Evolutionary conservation across 2,329 filamentous ascomycete species (phyloP).

Genomic region (Trichophyton rubrum): DNA sequence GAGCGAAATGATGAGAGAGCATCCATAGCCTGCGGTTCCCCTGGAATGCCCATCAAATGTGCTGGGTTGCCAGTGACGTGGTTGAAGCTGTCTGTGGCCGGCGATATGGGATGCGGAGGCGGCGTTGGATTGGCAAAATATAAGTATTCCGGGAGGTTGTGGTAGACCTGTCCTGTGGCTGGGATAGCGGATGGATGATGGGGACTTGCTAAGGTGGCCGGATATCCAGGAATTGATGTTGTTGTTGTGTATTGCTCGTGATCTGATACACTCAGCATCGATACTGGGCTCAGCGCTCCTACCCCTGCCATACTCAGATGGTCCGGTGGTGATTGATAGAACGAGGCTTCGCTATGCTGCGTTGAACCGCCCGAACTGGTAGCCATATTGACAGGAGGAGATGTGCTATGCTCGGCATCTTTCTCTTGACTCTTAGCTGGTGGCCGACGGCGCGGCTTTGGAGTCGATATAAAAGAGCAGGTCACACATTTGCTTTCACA

Average conservation of each 20-base stretch:
- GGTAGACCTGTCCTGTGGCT: not conserved
- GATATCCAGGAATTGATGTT: not conserved
- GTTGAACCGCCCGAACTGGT: not conserved
- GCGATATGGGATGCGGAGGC: not conserved
- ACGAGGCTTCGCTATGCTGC: not conserved
- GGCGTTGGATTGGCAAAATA: not conserved
- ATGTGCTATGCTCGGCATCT: not conserved
- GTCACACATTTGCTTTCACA: slow-evolving; percentile 1
- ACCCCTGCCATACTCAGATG: not conserved
- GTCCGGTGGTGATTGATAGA: not conserved
- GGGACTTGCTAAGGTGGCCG: not conserved
- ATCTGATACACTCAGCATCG: slow-evolving; percentile 2
- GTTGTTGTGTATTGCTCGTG: not conserved
- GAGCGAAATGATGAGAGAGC: slow-evolving; percentile 38
- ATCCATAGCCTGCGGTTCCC: slow-evolving; percentile 26
- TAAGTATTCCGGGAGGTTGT: not conserved
- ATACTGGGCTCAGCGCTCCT: not conserved
- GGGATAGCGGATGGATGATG: not conserved
- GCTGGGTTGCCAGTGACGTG: not conserved
- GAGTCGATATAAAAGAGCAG: not conserved
- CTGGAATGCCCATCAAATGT: not conserved
- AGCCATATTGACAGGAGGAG: not conserved
- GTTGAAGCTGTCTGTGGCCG: not conserved
- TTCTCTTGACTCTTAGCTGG: not conserved
- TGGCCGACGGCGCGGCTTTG: not conserved